Base-by-base conservation (phyloP, 1,139 yeast species). In the Petasospora rhodanensis region DNA sequence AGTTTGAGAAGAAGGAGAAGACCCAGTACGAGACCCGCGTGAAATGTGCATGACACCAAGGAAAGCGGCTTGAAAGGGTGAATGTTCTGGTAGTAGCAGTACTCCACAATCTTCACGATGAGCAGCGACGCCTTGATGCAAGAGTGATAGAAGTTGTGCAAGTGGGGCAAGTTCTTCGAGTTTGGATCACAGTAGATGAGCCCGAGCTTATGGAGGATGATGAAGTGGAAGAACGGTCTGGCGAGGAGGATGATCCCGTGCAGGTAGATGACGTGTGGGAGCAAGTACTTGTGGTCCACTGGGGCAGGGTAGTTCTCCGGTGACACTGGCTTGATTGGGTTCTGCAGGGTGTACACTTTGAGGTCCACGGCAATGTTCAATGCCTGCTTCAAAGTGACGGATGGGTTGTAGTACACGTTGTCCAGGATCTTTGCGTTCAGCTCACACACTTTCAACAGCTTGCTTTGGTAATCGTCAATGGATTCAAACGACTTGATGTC, bases 181-280 rank as follows among this genome's bases (percentile, higher is more conserved):
- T 39, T 26, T 18, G 41, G 32, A 37, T 34, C 37, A 29, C 31
- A 44, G 12, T 31, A 31, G 18, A 43, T 39, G 13, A 46, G 22
- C 19, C 48, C 38, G 31, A 49, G 34, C 16, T 49, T 51, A 25
- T 46, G 48, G 14, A 58, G 40, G 4, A 56, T 45, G 28, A 54
- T 46, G 34, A 61, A 64, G 49, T 67, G 61, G 47, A 67, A 66
- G 40, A 70, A 68, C 9, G 76, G 75, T 15, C 73, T 56, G 21
- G 71, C 56, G 14, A 70, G 51, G 18, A 70, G 47, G 42, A 68
- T 58, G 15, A 68, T 60, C 2, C 68, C 65, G 46, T 60, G 59
- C 22, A 70, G 50, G 37, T 68, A 65, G 8, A 61, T 53, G 16
- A 68, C 51, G 48, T 70, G 71, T 4, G 49, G 49, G 9, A 47